Conservation (phyloP, 192 early-diverging fungal species). For the Linnemannia elongata region DNA sequence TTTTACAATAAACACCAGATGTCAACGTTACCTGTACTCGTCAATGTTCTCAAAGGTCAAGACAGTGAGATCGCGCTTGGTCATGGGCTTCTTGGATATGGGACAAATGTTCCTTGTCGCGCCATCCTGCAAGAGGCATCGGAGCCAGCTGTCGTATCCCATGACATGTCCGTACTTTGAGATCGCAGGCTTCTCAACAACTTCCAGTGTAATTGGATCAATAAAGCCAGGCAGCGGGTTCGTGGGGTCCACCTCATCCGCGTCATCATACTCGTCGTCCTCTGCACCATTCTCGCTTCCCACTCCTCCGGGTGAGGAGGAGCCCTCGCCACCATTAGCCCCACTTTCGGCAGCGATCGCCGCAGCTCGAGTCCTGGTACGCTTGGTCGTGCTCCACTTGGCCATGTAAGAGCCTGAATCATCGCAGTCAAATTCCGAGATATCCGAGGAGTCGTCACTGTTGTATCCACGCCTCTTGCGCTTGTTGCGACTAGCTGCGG, state of each 20-base stretch:
- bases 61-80: conserved; percentile 90
- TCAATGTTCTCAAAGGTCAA: conserved; percentile 87
- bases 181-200: conserved; percentile 92
- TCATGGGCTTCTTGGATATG: conserved; percentile 92
- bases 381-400: conserved; percentile 74
- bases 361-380: conserved; percentile 64
- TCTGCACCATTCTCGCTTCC: conserved; percentile 56
- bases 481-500: conserved; percentile 63
- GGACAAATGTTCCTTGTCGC: conserved; percentile 92
- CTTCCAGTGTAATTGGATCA: conserved; percentile 95
- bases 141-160: conserved; percentile 90
- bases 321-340: conserved; percentile 4
- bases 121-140: conserved; percentile 85
- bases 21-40: conserved; percentile 69
- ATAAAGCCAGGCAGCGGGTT: conserved; percentile 94
- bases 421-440: conserved; percentile 75
- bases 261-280: conserved; percentile 59
- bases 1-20: background rate
- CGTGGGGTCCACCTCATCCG: conserved; percentile 62
- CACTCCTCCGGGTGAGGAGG: background rate
- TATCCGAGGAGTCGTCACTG: conserved; percentile 71
- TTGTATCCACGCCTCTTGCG: conserved; percentile 61
- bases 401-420: conserved; percentile 76
- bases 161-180: conserved; percentile 95
- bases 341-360: conserved; percentile 18